Conservation (phyloP, 2,329 filamentous ascomycete species). For the Decorospora gaudefroyi region DNA sequence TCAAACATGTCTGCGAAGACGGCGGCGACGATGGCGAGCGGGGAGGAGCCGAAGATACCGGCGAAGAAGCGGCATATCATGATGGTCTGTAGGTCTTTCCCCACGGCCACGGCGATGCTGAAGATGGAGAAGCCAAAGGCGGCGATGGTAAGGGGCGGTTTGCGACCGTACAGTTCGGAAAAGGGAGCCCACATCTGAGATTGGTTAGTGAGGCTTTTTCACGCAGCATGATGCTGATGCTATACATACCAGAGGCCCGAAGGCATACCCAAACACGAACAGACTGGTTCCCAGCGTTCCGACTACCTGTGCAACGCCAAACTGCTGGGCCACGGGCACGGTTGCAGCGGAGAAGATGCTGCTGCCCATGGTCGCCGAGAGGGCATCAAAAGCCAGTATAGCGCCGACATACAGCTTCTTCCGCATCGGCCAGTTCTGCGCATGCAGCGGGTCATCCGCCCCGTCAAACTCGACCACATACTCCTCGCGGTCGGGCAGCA, state of each 20-base stretch:
- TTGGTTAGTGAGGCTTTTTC: too few relatives aligned
- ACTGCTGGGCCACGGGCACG: conserved; percentile 34
- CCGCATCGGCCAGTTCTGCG: conserved; percentile 81
- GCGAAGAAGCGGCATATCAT: conserved; percentile 60
- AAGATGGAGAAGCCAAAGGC: conserved; percentile 59
- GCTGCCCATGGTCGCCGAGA: conserved; percentile 69
- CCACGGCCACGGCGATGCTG: conserved; percentile 55
- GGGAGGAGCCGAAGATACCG: conserved; percentile 60
- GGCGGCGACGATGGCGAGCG: conserved; percentile 57
- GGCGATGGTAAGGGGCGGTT: conserved; percentile 54
- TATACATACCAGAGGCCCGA: conserved; percentile 42
- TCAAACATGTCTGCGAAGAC: conserved; percentile 63
- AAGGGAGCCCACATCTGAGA: conserved; percentile 54
- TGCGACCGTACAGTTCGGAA: conserved; percentile 58
- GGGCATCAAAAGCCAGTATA: conserved; percentile 73
- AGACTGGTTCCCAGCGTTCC: conserved; percentile 43
- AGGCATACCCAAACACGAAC: conserved; percentile 46
- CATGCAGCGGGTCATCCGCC: conserved; percentile 78
- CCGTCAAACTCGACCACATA: conserved; percentile 86
- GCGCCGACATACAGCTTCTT: conserved; percentile 74
- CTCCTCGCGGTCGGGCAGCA: conserved; percentile 70
- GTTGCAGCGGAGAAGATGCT: conserved; percentile 51
- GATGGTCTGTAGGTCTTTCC: conserved; percentile 59
- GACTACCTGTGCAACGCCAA: conserved; percentile 36
- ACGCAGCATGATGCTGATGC: too few relatives aligned